Percentiles rank a stretch among this genome's conserved stretches.
Conservation (phyloP, 2,329 filamentous ascomycete species). For the Alternaria dauci region DNA sequence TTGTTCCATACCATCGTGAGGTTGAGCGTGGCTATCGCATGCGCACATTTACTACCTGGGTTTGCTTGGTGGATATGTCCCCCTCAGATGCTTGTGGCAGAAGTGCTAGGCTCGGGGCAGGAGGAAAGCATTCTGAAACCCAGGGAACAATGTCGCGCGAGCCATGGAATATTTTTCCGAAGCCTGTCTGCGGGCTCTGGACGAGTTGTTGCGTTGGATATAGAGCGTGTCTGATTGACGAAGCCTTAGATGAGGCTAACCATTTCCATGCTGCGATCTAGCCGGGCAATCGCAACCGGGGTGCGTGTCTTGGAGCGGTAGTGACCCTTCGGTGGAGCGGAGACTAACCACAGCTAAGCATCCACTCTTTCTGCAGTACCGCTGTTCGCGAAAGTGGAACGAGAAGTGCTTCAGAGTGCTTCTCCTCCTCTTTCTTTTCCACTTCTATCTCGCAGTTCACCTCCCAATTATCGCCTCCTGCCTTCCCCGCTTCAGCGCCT, state of each 20-base stretch:
- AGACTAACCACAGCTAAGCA: constrained; percentile 22
- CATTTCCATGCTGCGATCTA: constrained; percentile 14
- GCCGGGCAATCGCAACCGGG: constrained; percentile 21
- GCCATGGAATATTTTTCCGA: not conserved
- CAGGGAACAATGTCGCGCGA: not conserved
- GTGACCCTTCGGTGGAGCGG: constrained; percentile 29
- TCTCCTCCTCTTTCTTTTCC: constrained; percentile 14
- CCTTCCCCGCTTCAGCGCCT: constrained; percentile 20
- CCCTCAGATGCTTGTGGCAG: not conserved
- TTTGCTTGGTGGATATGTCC: not conserved
- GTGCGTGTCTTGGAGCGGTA: constrained; percentile 7
- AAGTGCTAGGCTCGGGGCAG: not conserved
- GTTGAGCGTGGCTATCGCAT: not conserved
- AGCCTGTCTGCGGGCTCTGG: not conserved
- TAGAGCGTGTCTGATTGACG: constrained; percentile 13
- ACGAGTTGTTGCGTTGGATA: constrained; percentile 1
- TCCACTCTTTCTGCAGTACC: constrained; percentile 29
- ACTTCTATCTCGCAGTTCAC: not conserved
- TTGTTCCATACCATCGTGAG: not conserved
- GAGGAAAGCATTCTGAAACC: not conserved
- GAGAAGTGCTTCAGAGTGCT: constrained; percentile 6
- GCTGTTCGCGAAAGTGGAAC: constrained; percentile 27
- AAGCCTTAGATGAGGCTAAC: constrained; percentile 8
- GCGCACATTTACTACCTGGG: not conserved
- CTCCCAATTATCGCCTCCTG: not conserved